Conservation (phyloP, 176 grass and related monocot species). For the Zoysia japonica region DNA sequence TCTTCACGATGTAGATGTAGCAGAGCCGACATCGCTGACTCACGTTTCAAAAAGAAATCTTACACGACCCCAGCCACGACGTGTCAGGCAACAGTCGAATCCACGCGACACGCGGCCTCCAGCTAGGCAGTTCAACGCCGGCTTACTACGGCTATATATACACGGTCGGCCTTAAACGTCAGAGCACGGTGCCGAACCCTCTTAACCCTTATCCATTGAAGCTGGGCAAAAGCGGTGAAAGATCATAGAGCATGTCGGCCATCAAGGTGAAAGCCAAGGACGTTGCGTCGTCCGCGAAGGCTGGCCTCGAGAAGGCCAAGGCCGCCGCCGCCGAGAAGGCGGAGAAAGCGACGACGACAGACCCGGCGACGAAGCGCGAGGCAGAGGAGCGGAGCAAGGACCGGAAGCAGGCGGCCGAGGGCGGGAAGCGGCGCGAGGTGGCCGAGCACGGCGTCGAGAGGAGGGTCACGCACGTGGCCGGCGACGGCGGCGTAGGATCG, state of each 20-base stretch:
- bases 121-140: too few relatives aligned
- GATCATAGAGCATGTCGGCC: neutral
- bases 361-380: constrained; percentile 54
- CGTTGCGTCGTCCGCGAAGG: neutral
- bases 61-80: too few relatives aligned
- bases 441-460: constrained; percentile 33
- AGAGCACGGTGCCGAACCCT: neutral
- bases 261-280: constrained; percentile 11
- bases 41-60: too few relatives aligned
- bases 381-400: constrained; percentile 55
- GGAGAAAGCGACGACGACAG: constrained; percentile 62
- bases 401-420: constrained; percentile 43
- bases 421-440: constrained; percentile 26
- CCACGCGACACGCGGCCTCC: too few relatives aligned
- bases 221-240: too few relatives aligned
- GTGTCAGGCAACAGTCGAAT: too few relatives aligned
- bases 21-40: too few relatives aligned
- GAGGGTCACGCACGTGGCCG: constrained; percentile 17
- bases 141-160: neutral
- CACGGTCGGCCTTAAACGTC: neutral
- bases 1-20: too few relatives aligned
- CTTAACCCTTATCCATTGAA: too few relatives aligned
- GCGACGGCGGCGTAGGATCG: neutral
- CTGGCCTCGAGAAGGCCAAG: neutral
- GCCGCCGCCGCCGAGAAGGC: neutral